Conservation (phyloP, 139 green algal species). For the Auxenochlorella pyrenoidosa region DNA sequence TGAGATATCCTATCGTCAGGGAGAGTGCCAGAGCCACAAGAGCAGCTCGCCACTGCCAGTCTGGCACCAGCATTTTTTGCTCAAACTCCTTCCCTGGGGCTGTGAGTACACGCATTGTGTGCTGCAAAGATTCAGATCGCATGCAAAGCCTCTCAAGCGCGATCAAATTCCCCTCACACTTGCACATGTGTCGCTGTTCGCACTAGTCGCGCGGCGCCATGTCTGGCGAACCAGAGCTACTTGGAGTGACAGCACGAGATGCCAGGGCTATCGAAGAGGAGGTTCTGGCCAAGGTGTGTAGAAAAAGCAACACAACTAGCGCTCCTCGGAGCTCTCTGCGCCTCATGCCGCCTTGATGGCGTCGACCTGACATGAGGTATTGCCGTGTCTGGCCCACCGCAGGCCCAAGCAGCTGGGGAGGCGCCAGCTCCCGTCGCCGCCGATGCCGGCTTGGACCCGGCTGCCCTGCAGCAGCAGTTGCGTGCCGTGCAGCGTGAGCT, state of each 20-base stretch:
- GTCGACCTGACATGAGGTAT: too few species aligned
- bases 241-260: constrained; percentile 45
- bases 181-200: background rate
- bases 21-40: too few species aligned
- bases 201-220: background rate
- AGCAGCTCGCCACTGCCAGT: background rate
- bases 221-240: constrained; percentile 19
- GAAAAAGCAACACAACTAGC: background rate
- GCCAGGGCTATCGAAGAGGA: constrained; percentile 39
- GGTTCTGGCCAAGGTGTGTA: constrained; percentile 47
- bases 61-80: background rate
- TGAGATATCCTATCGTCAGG: too few species aligned
- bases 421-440: constrained; percentile 6
- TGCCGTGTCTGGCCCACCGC: background rate
- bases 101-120: background rate
- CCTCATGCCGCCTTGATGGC: background rate
- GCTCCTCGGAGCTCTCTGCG: background rate
- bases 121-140: background rate
- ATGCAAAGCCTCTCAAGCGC: too few species aligned
- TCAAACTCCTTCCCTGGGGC: background rate
- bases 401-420: constrained; percentile 5
- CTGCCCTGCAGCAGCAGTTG: constrained; percentile 39
- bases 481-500: constrained; percentile 36
- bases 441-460: background rate
- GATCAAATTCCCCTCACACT: background rate